phyloP scores from a whole-genome alignment of 2,329 filamentous ascomycete genomes.

The Zymoseptoria pseudotritici region DNA sequence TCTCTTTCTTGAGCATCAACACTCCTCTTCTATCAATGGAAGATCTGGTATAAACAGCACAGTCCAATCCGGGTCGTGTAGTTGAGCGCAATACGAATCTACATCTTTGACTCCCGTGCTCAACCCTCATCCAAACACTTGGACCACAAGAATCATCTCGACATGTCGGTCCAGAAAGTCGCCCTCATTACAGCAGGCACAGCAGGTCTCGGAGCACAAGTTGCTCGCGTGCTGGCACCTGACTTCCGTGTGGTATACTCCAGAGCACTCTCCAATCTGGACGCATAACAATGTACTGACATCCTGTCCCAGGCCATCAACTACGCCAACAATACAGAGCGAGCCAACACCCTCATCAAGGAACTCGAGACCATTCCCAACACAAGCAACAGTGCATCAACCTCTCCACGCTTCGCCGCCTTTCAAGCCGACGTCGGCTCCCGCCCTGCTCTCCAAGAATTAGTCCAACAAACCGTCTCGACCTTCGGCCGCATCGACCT shows the following conservation, averaged over 20 bases:
- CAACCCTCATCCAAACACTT: neutral
- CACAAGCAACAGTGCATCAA: slow-evolving; percentile 7
- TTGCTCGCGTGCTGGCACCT: slow-evolving; percentile 40
- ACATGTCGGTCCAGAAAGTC: slow-evolving; percentile 32
- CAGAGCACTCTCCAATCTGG: neutral
- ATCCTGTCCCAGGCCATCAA: slow-evolving; percentile 35
- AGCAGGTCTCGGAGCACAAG: slow-evolving; percentile 43
- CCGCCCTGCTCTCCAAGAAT: slow-evolving; percentile 23
- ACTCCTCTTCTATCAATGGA: neutral
- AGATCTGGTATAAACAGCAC: neutral
- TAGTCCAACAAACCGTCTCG: slow-evolving; percentile 30
- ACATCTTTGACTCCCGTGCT: neutral
- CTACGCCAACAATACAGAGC: slow-evolving; percentile 39
- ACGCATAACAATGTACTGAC: neutral
- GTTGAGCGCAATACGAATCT: too few relatives aligned
- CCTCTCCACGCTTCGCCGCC: slow-evolving; percentile 16
- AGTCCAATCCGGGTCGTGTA: too few relatives aligned
- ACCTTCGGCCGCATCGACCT: slow-evolving; percentile 33
- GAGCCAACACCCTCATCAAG: slow-evolving; percentile 34
- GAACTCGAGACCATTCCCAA: slow-evolving; percentile 35
- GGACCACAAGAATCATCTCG: neutral
- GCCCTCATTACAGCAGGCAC: slow-evolving; percentile 43
- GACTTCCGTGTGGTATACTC: slow-evolving; percentile 38
- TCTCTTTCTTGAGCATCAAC: neutral
- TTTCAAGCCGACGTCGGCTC: slow-evolving; percentile 24